Base-by-base conservation (phyloP, 108 stramenopile genomes). In the Licmophora abbreviata region DNA sequence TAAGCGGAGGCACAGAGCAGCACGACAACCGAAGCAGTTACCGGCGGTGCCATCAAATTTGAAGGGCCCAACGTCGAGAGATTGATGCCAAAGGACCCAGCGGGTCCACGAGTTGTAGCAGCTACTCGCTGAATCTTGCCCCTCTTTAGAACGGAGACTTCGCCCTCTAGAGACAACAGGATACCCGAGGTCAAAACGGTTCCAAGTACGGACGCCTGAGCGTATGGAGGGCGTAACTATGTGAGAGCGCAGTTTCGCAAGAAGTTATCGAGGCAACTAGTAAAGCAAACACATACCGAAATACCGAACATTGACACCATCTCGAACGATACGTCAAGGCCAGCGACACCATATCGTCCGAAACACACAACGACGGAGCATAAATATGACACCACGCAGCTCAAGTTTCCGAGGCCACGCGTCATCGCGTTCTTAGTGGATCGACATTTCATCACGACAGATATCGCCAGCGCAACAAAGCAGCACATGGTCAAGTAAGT, bases 141-240 rank as follows among this genome's bases (percentile, higher is more conserved):
- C 32, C 66, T 44, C 34, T 59, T 51, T 34, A 63, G 54, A 17
- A 35, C 52, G n/a, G 64, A 57, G 8, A 49, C 35, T 69, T 88
- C 86, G 11, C 82, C 80, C 55, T 88, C 82, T 43, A 88, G 50
- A 6, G 59, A 41, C n/a, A 84, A 51, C 50, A 88, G 59, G 8
- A 88, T 77, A 0, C 74, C 69, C 30, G 82, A 50, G 21, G 66
- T 49, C 10, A 74, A 20, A 21, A 88, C 23, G 4, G 80, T 88
- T 9, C 82, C 86, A 32, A 82, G 42, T 18, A 84, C 59, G 18
- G 82, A 74, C 38, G 59, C 59, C 58, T 65, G 58, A 14, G 15
- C 0, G 23, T 12, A 34, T 9, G 29, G 10, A 24, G 10, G n/a
- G 21, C 35, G 8, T 22, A 17, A 29, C 6, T n/a, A 34, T 0